Evolutionary conservation across 495 filamentous ascomycete species (phyloP).

Genomic region (Gamarada debralockiae): DNA sequence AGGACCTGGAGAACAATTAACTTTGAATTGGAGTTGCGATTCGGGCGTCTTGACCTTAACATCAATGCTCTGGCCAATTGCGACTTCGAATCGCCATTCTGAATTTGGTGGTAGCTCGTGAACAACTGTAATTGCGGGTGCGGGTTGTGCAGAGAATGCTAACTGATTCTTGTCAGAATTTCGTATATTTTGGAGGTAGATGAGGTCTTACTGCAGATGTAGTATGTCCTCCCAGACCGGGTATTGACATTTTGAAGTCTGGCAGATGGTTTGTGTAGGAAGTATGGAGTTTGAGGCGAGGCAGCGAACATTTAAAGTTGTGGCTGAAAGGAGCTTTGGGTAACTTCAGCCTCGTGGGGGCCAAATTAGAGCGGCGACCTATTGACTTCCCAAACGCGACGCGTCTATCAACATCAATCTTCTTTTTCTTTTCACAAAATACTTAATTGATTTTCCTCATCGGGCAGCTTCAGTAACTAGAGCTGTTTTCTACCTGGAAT

Average conservation of each 20-base stretch:
- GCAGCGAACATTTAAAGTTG: not conserved
- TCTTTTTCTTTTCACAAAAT: too few species aligned
- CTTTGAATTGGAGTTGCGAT: not conserved
- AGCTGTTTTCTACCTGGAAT: too few species aligned
- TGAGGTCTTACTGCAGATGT: conserved; percentile 32
- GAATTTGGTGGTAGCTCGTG: conserved; percentile 40
- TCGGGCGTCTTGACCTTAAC: conserved; percentile 45
- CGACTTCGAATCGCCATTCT: conserved; percentile 94
- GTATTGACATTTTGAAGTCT: conserved; percentile 37
- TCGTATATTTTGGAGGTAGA: not conserved
- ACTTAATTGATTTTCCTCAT: too few species aligned
- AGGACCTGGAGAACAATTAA: conserved; percentile 54
- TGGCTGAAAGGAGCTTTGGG: not conserved
- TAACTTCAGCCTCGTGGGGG: not conserved
- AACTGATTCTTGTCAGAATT: conserved; percentile 20
- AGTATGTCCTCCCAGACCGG: conserved; percentile 46
- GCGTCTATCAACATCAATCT: too few species aligned
- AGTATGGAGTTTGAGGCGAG: not conserved
- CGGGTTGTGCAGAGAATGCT: conserved; percentile 21
- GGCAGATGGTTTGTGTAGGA: not conserved
- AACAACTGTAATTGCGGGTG: conserved; percentile 18
- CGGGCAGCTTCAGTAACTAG: too few species aligned
- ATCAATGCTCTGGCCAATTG: conserved; percentile 57
- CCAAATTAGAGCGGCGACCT: not conserved
- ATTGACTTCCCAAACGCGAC: too few species aligned